Percentiles rank a stretch among this genome's conserved stretches.
These are phyloP conservation scores for Chaetomium sp. DNA, from an alignment of 2,329 filamentous ascomycete species.

Conservation along the genomic window DNA sequence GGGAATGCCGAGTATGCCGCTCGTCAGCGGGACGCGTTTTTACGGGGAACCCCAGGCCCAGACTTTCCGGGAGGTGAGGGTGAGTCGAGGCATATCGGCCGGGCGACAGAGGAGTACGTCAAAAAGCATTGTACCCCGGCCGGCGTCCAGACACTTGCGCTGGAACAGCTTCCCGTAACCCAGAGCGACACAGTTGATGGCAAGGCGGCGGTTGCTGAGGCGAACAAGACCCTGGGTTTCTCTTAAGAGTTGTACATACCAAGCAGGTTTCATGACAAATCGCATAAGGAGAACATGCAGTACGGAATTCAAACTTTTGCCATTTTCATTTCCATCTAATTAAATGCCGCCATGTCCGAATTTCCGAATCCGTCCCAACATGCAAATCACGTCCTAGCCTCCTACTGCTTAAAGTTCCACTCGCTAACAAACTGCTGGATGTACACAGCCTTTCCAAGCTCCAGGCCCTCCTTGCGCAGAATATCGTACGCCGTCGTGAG, in stretches of 20 bases:
- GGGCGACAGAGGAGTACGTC: constrained; percentile 37
- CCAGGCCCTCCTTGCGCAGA: constrained; percentile 49
- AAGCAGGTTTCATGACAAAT: not conserved
- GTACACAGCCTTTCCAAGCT: constrained; percentile 52
- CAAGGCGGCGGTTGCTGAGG: constrained; percentile 31
- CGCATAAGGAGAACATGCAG: not conserved
- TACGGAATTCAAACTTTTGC: not conserved
- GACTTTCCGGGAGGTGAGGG: constrained; percentile 69
- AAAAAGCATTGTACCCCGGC: constrained; percentile 27
- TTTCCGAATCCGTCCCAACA: not conserved
- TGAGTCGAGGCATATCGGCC: constrained; percentile 48
- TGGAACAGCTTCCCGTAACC: constrained; percentile 32
- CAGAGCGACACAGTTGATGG: constrained; percentile 31
- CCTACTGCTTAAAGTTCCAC: not conserved
- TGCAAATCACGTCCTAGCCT: not conserved
- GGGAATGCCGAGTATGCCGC: constrained; percentile 65
- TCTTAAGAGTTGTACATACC: constrained; percentile 23
- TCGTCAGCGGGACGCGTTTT: constrained; percentile 65
- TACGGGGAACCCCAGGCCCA: constrained; percentile 58
- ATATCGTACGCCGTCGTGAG: constrained; percentile 50
- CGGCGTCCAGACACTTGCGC: constrained; percentile 40
- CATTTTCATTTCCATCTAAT: not conserved
- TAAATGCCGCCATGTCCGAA: not conserved
- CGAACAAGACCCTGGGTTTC: constrained; percentile 42
- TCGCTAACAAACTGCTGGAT: constrained; percentile 26